Evolutionary conservation across 306 rosid species (phyloP), one percentile per base, ranked within the genome.

Genomic region (Carpinus viminea): DNA sequence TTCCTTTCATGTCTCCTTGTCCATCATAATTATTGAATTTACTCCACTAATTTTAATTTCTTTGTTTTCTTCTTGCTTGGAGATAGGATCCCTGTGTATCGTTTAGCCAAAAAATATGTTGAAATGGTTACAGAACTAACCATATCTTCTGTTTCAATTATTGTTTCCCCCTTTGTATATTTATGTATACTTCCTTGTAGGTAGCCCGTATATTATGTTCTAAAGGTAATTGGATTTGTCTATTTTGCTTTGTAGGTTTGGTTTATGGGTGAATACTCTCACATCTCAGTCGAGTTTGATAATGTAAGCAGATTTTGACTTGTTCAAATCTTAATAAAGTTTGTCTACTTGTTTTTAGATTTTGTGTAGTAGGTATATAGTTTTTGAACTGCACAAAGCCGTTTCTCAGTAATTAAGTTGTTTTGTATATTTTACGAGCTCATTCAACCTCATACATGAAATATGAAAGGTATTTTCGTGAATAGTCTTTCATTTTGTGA

Each of bases 251-350:
- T 92, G 86, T 75, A 96, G 98, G 98, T 93, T 82, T 88, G 97
- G 90, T 93, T 90, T 82, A 96, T 96, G 99, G 98, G 99, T 4
- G 85, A 88, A 81, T 87, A 91, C 81, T 91, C 94, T 78, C 98
- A 93, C 86, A 88, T 93, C 53, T 93, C 98, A 41, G 86, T 80
- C 7, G 93, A 93, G 85, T 96, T 96, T 41, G 94, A 96, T 83
- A 88, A 84, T 81, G 99, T 91, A 90, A 88, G 98, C 86, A 54
- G 48, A 57, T 62, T 75, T 59, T 24, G 59, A 82, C 85, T 76
- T 73, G 28, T 78, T 70, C 31, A 46, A 79, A 59, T 79, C 34
- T 72, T 51, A 48, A 79, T 79, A 18, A 31, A 48, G 69, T 70
- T 78, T 72, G 26, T 20, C 56, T 66, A 72, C 71, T 65, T 68